phyloP scores from a whole-genome alignment of 805 yeast genomes.

The Candida dendrica region DNA sequence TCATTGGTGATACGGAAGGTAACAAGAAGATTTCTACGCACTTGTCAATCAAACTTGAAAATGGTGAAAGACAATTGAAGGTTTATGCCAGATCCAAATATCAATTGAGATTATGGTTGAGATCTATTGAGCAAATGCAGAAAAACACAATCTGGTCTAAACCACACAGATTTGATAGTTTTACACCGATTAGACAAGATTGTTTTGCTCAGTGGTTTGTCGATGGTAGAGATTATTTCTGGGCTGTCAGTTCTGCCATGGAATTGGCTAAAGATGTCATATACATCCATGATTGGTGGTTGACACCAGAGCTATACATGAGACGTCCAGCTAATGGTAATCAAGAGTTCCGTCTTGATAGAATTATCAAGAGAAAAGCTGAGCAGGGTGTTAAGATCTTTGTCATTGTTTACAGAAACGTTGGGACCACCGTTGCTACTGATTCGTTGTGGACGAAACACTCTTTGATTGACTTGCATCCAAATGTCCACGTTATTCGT shows the following conservation, averaged over 20 bases:
- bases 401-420: constrained; percentile 87
- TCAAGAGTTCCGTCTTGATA: constrained; percentile 87
- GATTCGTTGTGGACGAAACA: constrained; percentile 95
- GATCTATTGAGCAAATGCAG: constrained; percentile 64
- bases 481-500: constrained; percentile 81
- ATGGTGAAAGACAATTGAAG: constrained; percentile 71
- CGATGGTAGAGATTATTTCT: constrained; percentile 91
- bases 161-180: constrained; percentile 73
- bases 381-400: constrained; percentile 92
- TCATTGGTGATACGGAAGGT: constrained; percentile 13
- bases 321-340: constrained; percentile 94
- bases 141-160: constrained; percentile 65
- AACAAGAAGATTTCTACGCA: constrained; percentile 43
- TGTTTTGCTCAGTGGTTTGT: constrained; percentile 96
- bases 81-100: constrained; percentile 60
- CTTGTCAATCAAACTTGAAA: constrained; percentile 52
- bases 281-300: constrained; percentile 98
- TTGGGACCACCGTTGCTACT: constrained; percentile 86
- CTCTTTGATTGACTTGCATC: constrained; percentile 77
- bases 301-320: constrained; percentile 87
- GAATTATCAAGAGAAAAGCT: constrained; percentile 83
- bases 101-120: constrained; percentile 67
- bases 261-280: constrained; percentile 91
- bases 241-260: constrained; percentile 91
- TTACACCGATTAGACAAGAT: constrained; percentile 84